Evolutionary conservation across 495 filamentous ascomycete genomes (phyloP).

Genomic region (Podospora didyma): DNA sequence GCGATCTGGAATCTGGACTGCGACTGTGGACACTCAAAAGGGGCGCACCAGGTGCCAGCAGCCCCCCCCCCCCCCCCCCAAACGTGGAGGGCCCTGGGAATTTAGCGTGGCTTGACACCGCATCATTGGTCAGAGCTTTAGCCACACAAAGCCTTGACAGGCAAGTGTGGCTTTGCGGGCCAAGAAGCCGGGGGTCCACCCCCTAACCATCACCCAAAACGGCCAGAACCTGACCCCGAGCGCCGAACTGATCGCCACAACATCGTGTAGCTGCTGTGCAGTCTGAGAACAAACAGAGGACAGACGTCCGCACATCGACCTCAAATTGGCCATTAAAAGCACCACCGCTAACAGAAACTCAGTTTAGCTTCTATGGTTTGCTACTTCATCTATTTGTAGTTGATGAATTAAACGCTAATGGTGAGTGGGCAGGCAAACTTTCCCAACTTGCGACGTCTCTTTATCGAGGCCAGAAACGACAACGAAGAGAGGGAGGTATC

Average conservation of each 20-base stretch:
- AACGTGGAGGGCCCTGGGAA: background rate
- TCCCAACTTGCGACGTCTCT: conserved; percentile 91
- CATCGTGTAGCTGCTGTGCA: too few species aligned
- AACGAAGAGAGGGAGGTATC: conserved; percentile 94
- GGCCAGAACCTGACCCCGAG: too few species aligned
- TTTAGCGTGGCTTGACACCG: background rate
- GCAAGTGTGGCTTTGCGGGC: background rate
- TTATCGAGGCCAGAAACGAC: conserved; percentile 91
- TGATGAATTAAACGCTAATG: background rate
- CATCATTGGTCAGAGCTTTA: background rate
- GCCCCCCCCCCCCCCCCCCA: too few species aligned
- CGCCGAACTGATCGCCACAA: too few species aligned
- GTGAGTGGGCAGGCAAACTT: conserved; percentile 63
- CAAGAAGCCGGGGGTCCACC: background rate
- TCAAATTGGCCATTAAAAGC: background rate
- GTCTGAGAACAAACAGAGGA: background rate
- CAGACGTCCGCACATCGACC: too few species aligned
- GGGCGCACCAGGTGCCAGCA: background rate
- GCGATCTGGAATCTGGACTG: background rate
- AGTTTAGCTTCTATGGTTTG: too few species aligned
- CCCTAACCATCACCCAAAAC: background rate
- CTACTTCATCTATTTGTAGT: too few species aligned
- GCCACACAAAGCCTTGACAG: background rate
- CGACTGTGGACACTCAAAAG: background rate
- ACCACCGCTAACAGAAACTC: background rate